Base-by-base conservation (phyloP, 352 stramenopile species). In the Globisporangium splendens region DNA sequence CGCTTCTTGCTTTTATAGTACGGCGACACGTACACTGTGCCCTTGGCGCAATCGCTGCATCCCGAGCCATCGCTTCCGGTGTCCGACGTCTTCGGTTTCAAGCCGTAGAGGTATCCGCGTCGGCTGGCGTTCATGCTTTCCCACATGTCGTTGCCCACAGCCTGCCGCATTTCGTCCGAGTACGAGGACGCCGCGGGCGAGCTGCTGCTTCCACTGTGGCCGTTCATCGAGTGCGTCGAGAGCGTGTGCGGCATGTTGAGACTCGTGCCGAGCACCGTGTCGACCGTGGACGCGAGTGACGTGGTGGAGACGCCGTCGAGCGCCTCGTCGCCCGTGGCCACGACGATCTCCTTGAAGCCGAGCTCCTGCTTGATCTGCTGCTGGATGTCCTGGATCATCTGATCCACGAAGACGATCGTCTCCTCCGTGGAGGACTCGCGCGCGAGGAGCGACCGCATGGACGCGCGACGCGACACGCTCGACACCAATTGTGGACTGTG, bases 21-120 rank as follows among this genome's bases (percentile, higher is more conserved):
- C 10, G 66, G 72, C 12, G 82, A 92, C 17, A 86, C 79, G 60
- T 83, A 92, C 14, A 89, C 79, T 0, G 82, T 92, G 28, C 79
- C 82, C n/a, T 80, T 76, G 3, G 69, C 64, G 52, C 80, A 91
- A 11, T 91, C 80, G 35, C 43, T 60, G 58, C 80, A 91, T 7
- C 18, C 50, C 1, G 68, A 71, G 17, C 52, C 61, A 49, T 75
- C 64, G 46, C 58, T 75, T 46, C 52, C 60, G n/a, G 55, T 68
- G 10, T 54, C 65, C 21, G 53, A 73, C 44, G 39, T 49, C 61
- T 73, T 73, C 50, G 66, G 28, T 33, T 59, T 63, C n/a, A 64
- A 35, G 1, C 66, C 66, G 46, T 68, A 67, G n/a, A 73, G 50
- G 62, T 70, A 73, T 5, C 49, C 54, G 42, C 53, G 61, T 21